Conservation (phyloP, 192 early-diverging fungal genomes). For the Cetraspora pellucida region DNA sequence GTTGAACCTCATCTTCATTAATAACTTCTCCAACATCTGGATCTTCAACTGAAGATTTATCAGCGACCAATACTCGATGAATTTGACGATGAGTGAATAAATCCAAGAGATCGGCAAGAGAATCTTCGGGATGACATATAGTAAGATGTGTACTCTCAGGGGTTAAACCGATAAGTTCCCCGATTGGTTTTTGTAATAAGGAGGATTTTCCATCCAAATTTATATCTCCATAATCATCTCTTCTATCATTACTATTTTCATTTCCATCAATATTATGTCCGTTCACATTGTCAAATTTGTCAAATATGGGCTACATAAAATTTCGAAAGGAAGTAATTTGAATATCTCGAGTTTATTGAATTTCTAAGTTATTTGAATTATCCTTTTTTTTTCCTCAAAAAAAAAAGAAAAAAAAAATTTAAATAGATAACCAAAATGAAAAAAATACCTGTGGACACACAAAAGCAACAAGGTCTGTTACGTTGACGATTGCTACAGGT, state of each 20-base stretch:
- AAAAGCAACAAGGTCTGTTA: conserved; percentile 50
- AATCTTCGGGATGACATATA: conserved; percentile 27
- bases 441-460: conserved; percentile 37
- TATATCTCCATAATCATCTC: not conserved
- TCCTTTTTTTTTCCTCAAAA: not conserved
- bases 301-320: conserved; percentile 2
- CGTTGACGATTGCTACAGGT: conserved; percentile 56
- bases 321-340: not conserved
- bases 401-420: not conserved
- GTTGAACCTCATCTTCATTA: conserved; percentile 27
- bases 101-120: conserved; percentile 33
- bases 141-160: conserved; percentile 26
- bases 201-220: conserved; percentile 16
- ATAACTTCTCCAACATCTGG: conserved; percentile 33
- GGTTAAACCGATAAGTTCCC: conserved; percentile 27
- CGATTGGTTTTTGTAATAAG: conserved; percentile 23
- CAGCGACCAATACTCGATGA: conserved; percentile 55
- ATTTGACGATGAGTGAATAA: conserved; percentile 45
- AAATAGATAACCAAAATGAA: not conserved
- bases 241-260: not conserved
- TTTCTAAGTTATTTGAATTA: not conserved
- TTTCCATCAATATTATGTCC: not conserved
- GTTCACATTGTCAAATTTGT: not conserved
- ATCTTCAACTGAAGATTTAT: conserved; percentile 28
- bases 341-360: not conserved